Evolutionary conservation across 2,329 filamentous ascomycete genomes (phyloP).

Genomic region (Talaromyces sp.): DNA sequence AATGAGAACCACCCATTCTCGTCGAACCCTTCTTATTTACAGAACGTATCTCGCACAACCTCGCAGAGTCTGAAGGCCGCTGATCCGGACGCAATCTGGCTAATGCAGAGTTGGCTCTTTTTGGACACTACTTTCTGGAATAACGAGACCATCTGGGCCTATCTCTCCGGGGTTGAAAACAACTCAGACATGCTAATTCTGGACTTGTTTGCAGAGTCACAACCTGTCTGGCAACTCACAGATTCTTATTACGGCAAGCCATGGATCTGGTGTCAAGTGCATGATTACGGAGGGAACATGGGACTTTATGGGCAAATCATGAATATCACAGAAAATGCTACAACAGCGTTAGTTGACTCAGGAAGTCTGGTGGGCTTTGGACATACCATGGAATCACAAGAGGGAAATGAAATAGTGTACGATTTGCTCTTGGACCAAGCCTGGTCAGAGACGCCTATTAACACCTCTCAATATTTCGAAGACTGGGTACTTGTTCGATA

Average conservation of each 20-base stretch:
- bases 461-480: conserved; percentile 43
- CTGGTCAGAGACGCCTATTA: conserved; percentile 42
- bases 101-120: conserved; percentile 54
- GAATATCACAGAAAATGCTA: conserved; percentile 45
- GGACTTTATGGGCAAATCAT: conserved; percentile 49
- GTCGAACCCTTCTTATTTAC: background rate
- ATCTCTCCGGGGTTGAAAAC: conserved; percentile 42
- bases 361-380: conserved; percentile 45
- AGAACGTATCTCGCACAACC: conserved; percentile 28
- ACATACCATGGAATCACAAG: conserved; percentile 46
- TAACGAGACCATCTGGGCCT: conserved; percentile 44
- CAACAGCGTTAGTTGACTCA: conserved; percentile 40
- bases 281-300: conserved; percentile 47
- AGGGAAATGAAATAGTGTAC: conserved; percentile 52
- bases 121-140: conserved; percentile 47
- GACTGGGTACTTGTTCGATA: conserved; percentile 45
- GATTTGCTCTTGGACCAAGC: conserved; percentile 48
- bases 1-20: background rate
- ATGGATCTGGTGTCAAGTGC: conserved; percentile 52
- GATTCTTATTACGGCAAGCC: conserved; percentile 48
- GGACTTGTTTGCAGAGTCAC: conserved; percentile 47
- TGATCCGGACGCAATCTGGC: conserved; percentile 47
- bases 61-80: conserved; percentile 46
- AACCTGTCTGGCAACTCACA: conserved; percentile 48
- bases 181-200: conserved; percentile 47